phyloP scores from a whole-genome alignment of 2,329 filamentous ascomycete genomes.

The Phaeosphaeria sp. region DNA sequence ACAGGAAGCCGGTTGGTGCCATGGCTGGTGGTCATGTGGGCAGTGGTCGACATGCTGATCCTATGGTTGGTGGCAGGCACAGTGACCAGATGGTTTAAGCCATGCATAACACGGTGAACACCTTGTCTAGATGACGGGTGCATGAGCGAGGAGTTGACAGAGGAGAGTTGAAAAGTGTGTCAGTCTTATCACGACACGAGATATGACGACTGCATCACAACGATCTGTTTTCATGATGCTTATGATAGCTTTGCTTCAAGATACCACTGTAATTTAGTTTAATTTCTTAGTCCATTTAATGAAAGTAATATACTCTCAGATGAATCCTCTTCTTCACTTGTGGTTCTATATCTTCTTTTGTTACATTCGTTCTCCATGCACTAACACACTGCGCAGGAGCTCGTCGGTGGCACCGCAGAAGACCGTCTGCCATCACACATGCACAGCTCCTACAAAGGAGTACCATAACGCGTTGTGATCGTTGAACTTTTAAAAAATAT shows the following conservation, averaged over 20 bases:
- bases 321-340: too few species aligned
- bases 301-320: background rate
- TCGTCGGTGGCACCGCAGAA: too few species aligned
- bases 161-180: background rate
- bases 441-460: too few species aligned
- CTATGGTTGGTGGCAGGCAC: background rate
- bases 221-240: background rate
- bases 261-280: slow-evolving; percentile 4
- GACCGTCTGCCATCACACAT: too few species aligned
- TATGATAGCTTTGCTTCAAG: slow-evolving; percentile 1
- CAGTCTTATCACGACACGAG: background rate
- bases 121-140: background rate
- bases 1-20: slow-evolving; percentile 38
- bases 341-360: too few species aligned
- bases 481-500: too few species aligned
- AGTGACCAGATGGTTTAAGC: background rate
- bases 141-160: background rate
- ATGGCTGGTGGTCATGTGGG: background rate
- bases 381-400: too few species aligned
- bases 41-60: background rate
- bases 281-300: background rate
- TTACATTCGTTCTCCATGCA: too few species aligned
- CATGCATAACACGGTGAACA: background rate
- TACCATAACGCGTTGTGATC: too few species aligned
- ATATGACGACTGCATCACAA: background rate